These are phyloP conservation scores for Gossypium lobatum DNA, from an alignment of 441 rosid species.

Conservation along the genomic window DNA sequence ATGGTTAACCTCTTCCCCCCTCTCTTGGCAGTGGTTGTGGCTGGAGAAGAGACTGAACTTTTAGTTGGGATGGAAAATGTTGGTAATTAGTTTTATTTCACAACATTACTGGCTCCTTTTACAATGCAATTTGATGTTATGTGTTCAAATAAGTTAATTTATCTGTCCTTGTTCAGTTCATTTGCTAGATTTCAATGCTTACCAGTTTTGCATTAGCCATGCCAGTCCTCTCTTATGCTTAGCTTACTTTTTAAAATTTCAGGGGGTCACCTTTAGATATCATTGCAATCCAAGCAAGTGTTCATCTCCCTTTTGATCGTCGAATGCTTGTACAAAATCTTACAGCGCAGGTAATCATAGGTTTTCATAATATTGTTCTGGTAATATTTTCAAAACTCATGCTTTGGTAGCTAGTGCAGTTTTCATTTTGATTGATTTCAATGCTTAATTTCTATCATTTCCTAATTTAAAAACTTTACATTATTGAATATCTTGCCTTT, in stretches of 20 bases:
- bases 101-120: constrained; percentile 5
- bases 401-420: not conserved
- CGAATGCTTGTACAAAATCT: constrained; percentile 80
- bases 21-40: constrained; percentile 59
- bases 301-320: constrained; percentile 89
- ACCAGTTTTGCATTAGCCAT: not conserved
- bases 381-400: not conserved
- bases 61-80: constrained; percentile 84
- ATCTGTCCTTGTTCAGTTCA: constrained; percentile 5
- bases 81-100: constrained; percentile 39
- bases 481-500: not conserved
- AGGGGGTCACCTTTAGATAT: constrained; percentile 65
- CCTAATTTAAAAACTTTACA: not conserved
- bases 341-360: constrained; percentile 55
- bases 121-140: not conserved
- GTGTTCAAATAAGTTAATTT: not conserved
- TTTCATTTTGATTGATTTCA: not conserved
- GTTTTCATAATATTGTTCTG: not conserved
- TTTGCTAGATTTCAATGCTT: constrained; percentile 2
- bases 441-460: not conserved
- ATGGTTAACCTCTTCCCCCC: not conserved
- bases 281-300: constrained; percentile 78
- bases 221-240: not conserved
- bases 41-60: constrained; percentile 87
- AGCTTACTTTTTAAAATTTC: constrained; percentile 15